Evolutionary conservation across 371 early-diverging fungal genomes (phyloP).

Genomic region (Fennellomyces sp.): DNA sequence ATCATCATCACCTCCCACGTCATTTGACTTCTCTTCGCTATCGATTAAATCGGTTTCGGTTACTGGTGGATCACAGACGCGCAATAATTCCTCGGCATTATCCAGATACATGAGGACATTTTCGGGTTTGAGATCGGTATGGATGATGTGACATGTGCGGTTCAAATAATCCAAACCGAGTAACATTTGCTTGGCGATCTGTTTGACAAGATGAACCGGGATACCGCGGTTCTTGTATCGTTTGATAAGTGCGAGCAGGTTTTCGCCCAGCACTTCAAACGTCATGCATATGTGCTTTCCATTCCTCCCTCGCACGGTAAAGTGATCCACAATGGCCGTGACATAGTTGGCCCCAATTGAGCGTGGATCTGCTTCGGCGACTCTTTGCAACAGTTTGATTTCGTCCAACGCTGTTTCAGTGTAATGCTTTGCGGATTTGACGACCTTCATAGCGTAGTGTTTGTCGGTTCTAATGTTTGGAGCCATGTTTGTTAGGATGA

Average conservation of each 20-base stretch:
- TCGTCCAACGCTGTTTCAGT: slow-evolving; percentile 97
- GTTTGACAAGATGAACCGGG: slow-evolving; percentile 84
- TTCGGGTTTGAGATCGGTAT: slow-evolving; percentile 99
- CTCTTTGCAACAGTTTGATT: slow-evolving; percentile 85
- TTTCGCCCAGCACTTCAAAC: slow-evolving; percentile 96
- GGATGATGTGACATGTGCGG: slow-evolving; percentile 93
- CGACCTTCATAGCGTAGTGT: slow-evolving; percentile 95
- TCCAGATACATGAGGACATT: slow-evolving; percentile 92
- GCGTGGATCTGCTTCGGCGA: slow-evolving; percentile 69
- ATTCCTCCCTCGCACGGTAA: slow-evolving; percentile 87
- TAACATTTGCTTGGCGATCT: slow-evolving; percentile 87
- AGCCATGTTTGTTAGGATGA: not conserved
- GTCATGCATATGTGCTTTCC: slow-evolving; percentile 97
- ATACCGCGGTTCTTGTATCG: slow-evolving; percentile 82
- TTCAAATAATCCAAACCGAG: slow-evolving; percentile 94
- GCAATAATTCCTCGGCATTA: slow-evolving; percentile 75
- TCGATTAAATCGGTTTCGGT: slow-evolving; percentile 1
- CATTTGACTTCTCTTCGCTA: not conserved
- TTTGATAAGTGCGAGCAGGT: slow-evolving; percentile 85
- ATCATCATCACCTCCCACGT: slow-evolving; percentile 1
- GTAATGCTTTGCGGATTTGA: slow-evolving; percentile 94
- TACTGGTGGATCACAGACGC: not conserved
- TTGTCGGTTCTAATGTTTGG: slow-evolving; percentile 55
- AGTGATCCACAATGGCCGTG: slow-evolving; percentile 88
- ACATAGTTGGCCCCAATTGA: slow-evolving; percentile 69